These are phyloP conservation scores for Alisma plantagoaquatica DNA, from an alignment of 106 monocot species.

Conservation along the genomic window DNA sequence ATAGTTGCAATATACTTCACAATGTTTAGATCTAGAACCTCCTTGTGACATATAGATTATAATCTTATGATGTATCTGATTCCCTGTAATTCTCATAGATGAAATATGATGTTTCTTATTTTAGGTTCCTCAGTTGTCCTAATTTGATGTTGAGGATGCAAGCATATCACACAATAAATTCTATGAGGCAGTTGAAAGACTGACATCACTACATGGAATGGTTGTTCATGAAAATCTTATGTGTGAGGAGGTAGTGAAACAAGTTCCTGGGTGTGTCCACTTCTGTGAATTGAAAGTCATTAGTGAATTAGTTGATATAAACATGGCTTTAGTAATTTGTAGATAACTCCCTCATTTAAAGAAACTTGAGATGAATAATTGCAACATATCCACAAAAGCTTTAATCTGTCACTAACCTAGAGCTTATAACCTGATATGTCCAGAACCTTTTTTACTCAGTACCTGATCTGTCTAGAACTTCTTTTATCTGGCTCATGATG, in stretches of 20 bases:
- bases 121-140: constrained; percentile 31
- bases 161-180: constrained; percentile 17
- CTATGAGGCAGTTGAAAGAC: constrained; percentile 20
- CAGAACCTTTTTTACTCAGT: too few species aligned
- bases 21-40: too few species aligned
- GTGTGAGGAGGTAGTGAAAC: constrained; percentile 15
- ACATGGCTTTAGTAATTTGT: constrained; percentile 28
- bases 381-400: constrained; percentile 12
- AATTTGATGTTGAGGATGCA: constrained; percentile 33
- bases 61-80: too few species aligned
- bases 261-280: constrained; percentile 16
- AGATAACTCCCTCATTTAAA: constrained; percentile 24
- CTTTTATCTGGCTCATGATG: too few species aligned
- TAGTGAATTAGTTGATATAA: constrained; percentile 14
- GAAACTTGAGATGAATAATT: constrained; percentile 35
- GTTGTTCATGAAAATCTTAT: constrained; percentile 27
- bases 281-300: constrained; percentile 29
- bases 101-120: not conserved
- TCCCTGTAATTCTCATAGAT: too few species aligned
- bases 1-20: too few species aligned
- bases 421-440: too few species aligned
- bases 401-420: too few species aligned
- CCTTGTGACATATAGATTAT: too few species aligned
- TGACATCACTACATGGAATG: constrained; percentile 35
- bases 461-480: too few species aligned